Conservation (phyloP, 352 stramenopile genomes). For the Pelagophyceae sp. region DNA sequence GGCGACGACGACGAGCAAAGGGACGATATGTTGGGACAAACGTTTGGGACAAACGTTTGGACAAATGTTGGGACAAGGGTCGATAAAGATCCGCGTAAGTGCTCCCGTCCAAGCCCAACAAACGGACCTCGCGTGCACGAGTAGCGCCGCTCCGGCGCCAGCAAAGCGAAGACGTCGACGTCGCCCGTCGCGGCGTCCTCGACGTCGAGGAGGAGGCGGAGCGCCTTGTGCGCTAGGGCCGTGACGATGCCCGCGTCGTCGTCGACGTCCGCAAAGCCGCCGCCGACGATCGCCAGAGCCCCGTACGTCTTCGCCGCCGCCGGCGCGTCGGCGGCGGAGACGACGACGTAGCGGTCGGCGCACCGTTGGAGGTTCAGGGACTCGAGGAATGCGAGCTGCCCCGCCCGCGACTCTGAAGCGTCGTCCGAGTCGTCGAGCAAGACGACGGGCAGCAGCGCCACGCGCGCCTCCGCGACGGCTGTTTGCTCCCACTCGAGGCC, state of each 20-base stretch:
- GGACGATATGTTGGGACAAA: no score
- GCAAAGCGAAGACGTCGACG: background rate
- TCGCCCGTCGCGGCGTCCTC: background rate
- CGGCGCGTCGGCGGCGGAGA: background rate
- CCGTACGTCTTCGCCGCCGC: background rate
- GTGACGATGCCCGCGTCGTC: background rate
- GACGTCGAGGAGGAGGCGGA: background rate
- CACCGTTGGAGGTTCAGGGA: no score
- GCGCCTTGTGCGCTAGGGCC: background rate
- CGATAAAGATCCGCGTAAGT: no score
- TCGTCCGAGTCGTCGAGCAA: background rate
- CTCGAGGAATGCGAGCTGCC: no score
- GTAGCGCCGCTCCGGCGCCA: background rate
- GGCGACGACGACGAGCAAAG: no score
- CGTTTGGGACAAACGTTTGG: no score
- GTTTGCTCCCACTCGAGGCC: background rate
- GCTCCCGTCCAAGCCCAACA: no score
- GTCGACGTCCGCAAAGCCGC: background rate
- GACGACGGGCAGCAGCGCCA: background rate
- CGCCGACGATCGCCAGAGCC: background rate
- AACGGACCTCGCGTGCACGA: background rate
- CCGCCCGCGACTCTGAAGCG: no score
- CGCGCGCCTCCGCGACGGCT: background rate
- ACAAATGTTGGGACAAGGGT: no score
- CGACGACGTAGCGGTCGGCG: background rate